phyloP scores from a whole-genome alignment of 192 early-diverging fungal genomes.

The Backusella tarrabulga region DNA sequence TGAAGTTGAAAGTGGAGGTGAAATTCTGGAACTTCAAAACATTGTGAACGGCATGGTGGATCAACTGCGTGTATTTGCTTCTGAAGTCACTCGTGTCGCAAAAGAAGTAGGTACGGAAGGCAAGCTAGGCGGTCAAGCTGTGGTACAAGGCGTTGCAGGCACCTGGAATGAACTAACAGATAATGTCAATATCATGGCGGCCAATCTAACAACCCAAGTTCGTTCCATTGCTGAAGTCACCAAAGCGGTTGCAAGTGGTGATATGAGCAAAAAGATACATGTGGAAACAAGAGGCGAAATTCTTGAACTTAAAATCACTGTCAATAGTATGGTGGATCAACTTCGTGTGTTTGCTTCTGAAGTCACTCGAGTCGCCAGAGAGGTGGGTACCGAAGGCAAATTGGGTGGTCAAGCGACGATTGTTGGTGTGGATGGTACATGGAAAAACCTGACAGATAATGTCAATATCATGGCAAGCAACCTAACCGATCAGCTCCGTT shows the following conservation, averaged over 20 bases:
- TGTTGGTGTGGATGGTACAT: constrained; percentile 58
- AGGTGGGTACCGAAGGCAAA: constrained; percentile 60
- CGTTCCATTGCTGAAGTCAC: constrained; percentile 67
- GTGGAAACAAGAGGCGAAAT: constrained; percentile 61
- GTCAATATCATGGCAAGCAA: constrained; percentile 70
- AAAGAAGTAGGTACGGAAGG: constrained; percentile 73
- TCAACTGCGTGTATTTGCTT: constrained; percentile 62
- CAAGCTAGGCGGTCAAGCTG: constrained; percentile 66
- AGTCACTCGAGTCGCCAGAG: constrained; percentile 59
- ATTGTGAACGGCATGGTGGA: constrained; percentile 70
- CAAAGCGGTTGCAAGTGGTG: constrained; percentile 68
- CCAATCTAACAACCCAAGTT: constrained; percentile 66
- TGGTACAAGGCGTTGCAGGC: constrained; percentile 58
- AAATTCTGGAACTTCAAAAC: constrained; percentile 56
- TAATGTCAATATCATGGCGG: constrained; percentile 74
- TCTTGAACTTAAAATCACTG: constrained; percentile 56
- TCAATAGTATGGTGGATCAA: constrained; percentile 71
- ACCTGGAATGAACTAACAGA: constrained; percentile 74
- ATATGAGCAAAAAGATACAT: constrained; percentile 59
- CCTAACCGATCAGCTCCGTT: constrained; percentile 68
- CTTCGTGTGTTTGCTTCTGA: constrained; percentile 61
- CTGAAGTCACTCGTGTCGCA: constrained; percentile 68
- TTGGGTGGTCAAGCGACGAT: constrained; percentile 58
- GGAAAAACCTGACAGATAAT: constrained; percentile 66
- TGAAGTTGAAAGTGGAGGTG: constrained; percentile 47